phyloP scores from a whole-genome alignment of 169 alveolate species.

The Cryptosporidium ryanae region DNA sequence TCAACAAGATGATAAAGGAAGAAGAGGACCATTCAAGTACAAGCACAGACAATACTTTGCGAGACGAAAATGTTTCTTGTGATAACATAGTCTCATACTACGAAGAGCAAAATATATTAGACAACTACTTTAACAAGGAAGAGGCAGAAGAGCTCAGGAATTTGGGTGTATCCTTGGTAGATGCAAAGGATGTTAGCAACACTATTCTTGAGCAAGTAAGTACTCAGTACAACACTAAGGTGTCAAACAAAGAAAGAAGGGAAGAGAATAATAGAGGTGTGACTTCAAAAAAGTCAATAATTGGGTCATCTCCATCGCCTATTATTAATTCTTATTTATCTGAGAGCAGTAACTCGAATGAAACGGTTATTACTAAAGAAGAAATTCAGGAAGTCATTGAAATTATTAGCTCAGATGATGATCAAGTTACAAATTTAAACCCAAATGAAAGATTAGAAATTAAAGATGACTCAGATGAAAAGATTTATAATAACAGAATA shows the following conservation, averaged over 20 bases:
- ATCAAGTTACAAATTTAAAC: not conserved
- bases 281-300: not conserved
- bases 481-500: constrained; percentile 10
- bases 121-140: constrained; percentile 19
- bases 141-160: constrained; percentile 54
- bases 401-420: not conserved
- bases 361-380: not conserved
- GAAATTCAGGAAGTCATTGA: not conserved
- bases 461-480: constrained; percentile 27
- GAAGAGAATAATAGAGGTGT: not conserved
- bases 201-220: constrained; percentile 63
- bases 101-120: constrained; percentile 54
- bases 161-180: constrained; percentile 65
- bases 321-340: not conserved
- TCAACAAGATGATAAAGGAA: not conserved
- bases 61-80: not conserved
- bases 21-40: constrained; percentile 3
- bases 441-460: not conserved
- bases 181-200: constrained; percentile 62
- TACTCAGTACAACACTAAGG: constrained; percentile 1
- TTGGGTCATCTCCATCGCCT: not conserved
- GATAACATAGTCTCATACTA: constrained; percentile 26
- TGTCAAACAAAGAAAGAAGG: not conserved
- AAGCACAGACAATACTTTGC: not conserved
- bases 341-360: not conserved